Evolutionary conservation across 306 rosid species (phyloP).

Genomic region (Lotus japonicus): DNA sequence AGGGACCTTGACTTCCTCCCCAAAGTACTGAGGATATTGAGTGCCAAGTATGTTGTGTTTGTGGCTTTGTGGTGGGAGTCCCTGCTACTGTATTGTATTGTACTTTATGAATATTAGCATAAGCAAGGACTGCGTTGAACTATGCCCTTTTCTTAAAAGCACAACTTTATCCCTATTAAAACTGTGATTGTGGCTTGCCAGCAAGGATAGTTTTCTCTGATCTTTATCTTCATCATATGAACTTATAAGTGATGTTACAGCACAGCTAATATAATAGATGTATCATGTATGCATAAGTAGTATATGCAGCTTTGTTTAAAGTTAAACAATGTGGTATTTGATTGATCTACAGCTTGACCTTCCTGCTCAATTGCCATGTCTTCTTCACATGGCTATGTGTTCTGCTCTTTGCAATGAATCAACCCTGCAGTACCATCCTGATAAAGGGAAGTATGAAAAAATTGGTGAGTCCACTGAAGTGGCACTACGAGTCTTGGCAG

Average conservation of each 20-base stretch:
- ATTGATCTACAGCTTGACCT: slow-evolving; percentile 62
- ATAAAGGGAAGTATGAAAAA: slow-evolving; percentile 83
- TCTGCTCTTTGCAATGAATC: slow-evolving; percentile 97
- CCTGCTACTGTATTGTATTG: neutral
- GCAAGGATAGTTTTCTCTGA: neutral
- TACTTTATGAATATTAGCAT: neutral
- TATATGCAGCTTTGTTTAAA: neutral
- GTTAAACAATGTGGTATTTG: slow-evolving; percentile 16
- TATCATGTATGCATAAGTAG: slow-evolving; percentile 2
- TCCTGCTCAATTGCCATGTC: slow-evolving; percentile 82
- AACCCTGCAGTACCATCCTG: slow-evolving; percentile 84
- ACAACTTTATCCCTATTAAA: neutral
- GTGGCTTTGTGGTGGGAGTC: neutral
- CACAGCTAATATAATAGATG: neutral
- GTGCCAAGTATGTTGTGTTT: neutral
- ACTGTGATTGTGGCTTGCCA: neutral
- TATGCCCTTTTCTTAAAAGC: neutral
- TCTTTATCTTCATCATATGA: neutral
- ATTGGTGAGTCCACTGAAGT: slow-evolving; percentile 99
- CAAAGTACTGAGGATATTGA: slow-evolving; percentile 8
- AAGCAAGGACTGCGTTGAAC: neutral
- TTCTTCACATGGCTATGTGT: slow-evolving; percentile 90
- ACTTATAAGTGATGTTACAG: neutral
- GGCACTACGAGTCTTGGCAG: slow-evolving; percentile 89
- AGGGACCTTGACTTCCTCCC: neutral